Base-by-base conservation (phyloP, 331 rosid genomes). In the Rosa hybrid region DNA sequence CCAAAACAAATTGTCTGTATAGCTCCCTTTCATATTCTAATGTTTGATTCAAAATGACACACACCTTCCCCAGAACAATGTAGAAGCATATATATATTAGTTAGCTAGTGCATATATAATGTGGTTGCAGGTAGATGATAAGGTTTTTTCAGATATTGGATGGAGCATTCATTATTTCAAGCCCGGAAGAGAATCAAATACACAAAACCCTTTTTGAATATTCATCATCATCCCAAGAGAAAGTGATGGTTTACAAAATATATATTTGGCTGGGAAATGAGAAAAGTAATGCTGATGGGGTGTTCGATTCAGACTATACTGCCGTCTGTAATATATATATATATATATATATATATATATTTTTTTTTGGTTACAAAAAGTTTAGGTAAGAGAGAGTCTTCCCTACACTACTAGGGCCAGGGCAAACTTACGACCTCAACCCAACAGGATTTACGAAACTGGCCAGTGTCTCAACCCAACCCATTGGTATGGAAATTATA, bases 1-100 rank as follows among this genome's bases (percentile, higher is more conserved):
- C 96, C 89, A 81, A 80, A 89, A 79, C 85, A 77, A 78, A 50
- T 57, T 89, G 88, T 86, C 82, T 72, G 64, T 23, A 57, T n/a
- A 59, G 9, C 62, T 6, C 49, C 63, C 45, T 77, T 78, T 79
- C 39, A 64, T 74, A 71, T 70, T 82, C 82, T 80, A 72, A 74
- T 54, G 46, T 80, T 21, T 80, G 80, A 83, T 50, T 83, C 73
- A 53, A 73, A 77, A 68, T 82, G 78, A 39, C 51, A 88, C 86
- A 9, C 12, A 21, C 63, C 18, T 1, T 20, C 63, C 80, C 50
- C 82, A 30, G 87, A 90, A 90, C 81, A 86, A 57, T 86, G 89
- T 81, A 86, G 91, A 89, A 83, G 50, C 82, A 70, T 64, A 27
- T 27, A 27, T 27, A 27, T 27, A n/a, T 46, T 5, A 53, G 56